Conservation (phyloP, 257 asterid species). For the Solanum microdontum region DNA sequence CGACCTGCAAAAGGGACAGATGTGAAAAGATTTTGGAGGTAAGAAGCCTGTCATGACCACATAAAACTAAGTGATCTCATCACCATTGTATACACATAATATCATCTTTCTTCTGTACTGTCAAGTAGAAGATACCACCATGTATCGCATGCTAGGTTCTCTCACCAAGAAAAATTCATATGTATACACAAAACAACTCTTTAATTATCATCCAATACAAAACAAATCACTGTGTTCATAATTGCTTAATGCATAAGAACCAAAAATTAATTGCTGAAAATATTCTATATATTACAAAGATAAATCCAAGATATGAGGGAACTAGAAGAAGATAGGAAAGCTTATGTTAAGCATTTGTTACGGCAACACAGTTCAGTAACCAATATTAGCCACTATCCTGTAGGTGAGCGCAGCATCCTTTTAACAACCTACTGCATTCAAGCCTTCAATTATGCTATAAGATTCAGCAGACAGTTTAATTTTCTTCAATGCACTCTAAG, state of each 20-base stretch:
- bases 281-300: neutral
- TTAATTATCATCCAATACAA: neutral
- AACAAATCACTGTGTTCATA: neutral
- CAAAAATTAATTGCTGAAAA: neutral
- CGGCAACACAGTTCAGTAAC: neutral
- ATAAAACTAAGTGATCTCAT: neutral
- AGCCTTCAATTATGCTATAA: neutral
- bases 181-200: neutral
- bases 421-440: neutral
- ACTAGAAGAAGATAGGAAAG: neutral
- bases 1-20: constrained; percentile 50
- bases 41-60: neutral
- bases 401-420: neutral
- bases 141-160: neutral
- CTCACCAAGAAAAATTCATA: neutral
- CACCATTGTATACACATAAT: neutral
- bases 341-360: neutral
- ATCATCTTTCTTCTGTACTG: neutral
- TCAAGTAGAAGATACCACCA: neutral
- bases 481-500: neutral
- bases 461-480: neutral
- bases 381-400: neutral
- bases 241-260: neutral
- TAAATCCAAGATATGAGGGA: neutral
- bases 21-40: neutral